These are phyloP conservation scores for Athelia psychrophila DNA, from an alignment of 1,284 basidiomycete species.

Conservation along the genomic window DNA sequence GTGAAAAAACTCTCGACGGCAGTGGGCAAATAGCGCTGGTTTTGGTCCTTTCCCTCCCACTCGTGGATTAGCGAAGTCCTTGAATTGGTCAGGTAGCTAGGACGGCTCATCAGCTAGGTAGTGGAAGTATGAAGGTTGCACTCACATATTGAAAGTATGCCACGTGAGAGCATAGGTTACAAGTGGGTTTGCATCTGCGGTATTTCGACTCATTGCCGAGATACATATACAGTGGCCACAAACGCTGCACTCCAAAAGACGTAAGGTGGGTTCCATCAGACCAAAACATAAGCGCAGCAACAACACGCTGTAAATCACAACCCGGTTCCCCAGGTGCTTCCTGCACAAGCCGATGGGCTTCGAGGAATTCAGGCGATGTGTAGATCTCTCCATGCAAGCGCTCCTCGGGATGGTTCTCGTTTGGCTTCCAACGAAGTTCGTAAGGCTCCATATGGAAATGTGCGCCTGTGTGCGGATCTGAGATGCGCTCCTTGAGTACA, in stretches of 20 bases:
- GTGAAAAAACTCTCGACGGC: constrained; percentile 21
- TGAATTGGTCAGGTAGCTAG: background rate
- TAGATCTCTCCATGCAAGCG: constrained; percentile 26
- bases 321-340: constrained; percentile 9
- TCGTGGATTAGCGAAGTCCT: background rate
- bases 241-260: constrained; percentile 26
- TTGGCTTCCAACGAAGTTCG: constrained; percentile 21
- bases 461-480: background rate
- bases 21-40: constrained; percentile 12
- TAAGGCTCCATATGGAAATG: constrained; percentile 27
- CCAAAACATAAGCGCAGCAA: constrained; percentile 30
- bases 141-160: constrained; percentile 30
- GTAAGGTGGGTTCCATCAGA: constrained; percentile 36
- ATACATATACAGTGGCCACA: constrained; percentile 37
- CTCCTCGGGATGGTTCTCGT: constrained; percentile 11
- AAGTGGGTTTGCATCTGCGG: constrained; percentile 14
- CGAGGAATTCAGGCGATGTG: constrained; percentile 24
- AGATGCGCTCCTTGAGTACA: background rate
- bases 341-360: constrained; percentile 21
- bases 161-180: constrained; percentile 27
- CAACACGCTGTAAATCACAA: constrained; percentile 16
- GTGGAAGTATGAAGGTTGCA: background rate
- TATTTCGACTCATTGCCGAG: constrained; percentile 37
- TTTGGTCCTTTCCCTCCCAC: background rate
- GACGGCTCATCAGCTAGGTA: background rate